A percentile compares a stretch with the other conserved stretches of the same genome.
phyloP scores from a whole-genome alignment of 1,284 basidiomycete genomes.

The Trametes hirsuta region DNA sequence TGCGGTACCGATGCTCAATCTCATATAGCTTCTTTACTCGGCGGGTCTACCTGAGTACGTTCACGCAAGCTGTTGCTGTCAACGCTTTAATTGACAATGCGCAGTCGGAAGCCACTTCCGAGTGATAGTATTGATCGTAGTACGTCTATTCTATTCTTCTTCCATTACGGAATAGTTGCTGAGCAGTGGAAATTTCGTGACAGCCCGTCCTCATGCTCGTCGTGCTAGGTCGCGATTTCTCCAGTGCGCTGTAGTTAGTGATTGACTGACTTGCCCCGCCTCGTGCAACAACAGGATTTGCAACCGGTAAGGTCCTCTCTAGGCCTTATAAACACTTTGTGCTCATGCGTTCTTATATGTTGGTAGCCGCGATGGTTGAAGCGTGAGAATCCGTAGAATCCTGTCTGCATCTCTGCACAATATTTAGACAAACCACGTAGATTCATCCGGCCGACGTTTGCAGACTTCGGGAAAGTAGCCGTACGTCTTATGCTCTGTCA shows the following conservation, averaged over 20 bases:
- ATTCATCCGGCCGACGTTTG: conserved; percentile 6
- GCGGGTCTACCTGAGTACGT: conserved; percentile 11
- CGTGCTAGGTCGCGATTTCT: background rate
- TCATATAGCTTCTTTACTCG: conserved; percentile 8
- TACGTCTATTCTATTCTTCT: background rate
- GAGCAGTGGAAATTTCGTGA: background rate
- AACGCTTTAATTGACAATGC: background rate
- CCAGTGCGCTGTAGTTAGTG: too few species aligned
- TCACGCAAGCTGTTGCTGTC: background rate
- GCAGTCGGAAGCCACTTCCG: conserved; percentile 1
- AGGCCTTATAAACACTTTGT: background rate
- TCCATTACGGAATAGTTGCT: background rate
- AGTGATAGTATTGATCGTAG: background rate
- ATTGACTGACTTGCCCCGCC: background rate
- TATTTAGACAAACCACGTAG: background rate
- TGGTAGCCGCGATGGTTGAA: conserved; percentile 1
- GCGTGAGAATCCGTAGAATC: background rate
- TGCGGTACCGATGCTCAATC: too few species aligned
- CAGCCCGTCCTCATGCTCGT: conserved; percentile 4
- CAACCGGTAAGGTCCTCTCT: background rate
- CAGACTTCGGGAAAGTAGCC: background rate
- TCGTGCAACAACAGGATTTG: background rate
- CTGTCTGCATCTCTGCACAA: background rate
- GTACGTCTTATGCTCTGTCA: background rate
- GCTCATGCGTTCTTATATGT: background rate